Percentiles rank a stretch among this genome's conserved stretches.
Conservation (phyloP, 805 yeast genomes). For the Saturnispora zaruensis region DNA sequence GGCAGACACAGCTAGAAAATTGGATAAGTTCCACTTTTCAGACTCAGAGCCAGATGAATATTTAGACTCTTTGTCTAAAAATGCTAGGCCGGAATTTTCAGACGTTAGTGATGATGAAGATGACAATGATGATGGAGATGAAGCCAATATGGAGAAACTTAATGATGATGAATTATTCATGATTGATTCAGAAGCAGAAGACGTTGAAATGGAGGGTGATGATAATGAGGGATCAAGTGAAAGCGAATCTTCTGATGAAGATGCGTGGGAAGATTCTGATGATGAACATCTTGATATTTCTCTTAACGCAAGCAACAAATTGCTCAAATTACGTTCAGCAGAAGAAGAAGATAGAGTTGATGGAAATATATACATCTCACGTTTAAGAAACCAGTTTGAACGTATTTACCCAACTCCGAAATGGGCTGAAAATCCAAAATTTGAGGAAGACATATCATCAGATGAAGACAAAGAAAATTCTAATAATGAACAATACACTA, state of each 20-base stretch:
- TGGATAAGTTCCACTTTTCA: constrained; percentile 19
- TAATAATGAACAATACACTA: constrained; percentile 9
- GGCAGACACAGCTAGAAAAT: constrained; percentile 24
- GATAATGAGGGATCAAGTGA: constrained; percentile 19
- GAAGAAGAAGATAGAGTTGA: constrained; percentile 30
- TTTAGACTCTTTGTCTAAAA: constrained; percentile 34
- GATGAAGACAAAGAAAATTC: constrained; percentile 12
- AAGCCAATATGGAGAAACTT: constrained; percentile 26
- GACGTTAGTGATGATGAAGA: constrained; percentile 25
- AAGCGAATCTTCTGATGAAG: constrained; percentile 22
- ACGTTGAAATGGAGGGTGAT: constrained; percentile 30
- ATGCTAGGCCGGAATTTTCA: constrained; percentile 35
- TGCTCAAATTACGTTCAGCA: constrained; percentile 62
- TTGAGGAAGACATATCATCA: constrained; percentile 31
- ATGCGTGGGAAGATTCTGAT: constrained; percentile 86
- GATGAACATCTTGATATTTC: constrained; percentile 69
- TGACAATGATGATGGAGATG: constrained; percentile 28
- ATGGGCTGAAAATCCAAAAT: constrained; percentile 62
- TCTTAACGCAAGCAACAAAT: constrained; percentile 46
- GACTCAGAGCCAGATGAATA: constrained; percentile 28
- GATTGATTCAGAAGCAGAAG: constrained; percentile 38
- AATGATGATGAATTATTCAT: constrained; percentile 46
- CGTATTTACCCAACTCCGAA: constrained; percentile 72
- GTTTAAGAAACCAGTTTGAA: constrained; percentile 54
- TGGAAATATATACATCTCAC: constrained; percentile 27